A percentile compares a stretch with the other conserved stretches of the same genome.
Conservation (phyloP, 805 yeast species). For the Wickerhamomyces ciferrii region DNA sequence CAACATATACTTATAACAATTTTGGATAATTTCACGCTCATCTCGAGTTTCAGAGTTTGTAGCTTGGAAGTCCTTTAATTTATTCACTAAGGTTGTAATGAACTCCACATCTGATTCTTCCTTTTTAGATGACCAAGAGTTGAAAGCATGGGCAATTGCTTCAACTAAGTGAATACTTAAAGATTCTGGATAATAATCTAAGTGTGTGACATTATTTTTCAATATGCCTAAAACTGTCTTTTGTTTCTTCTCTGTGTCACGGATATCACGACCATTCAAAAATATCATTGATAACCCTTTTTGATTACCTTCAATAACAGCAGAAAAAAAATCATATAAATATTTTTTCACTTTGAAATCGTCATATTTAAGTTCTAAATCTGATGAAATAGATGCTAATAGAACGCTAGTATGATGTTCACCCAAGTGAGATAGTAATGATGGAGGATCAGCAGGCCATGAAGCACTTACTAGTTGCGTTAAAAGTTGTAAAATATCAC, state of each 20-base stretch:
- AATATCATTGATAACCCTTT: constrained; percentile 73
- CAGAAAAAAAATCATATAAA: constrained; percentile 58
- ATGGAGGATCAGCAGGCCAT: constrained; percentile 63
- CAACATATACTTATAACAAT: constrained; percentile 51
- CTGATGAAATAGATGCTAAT: constrained; percentile 52
- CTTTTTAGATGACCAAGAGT: constrained; percentile 68
- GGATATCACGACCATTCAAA: constrained; percentile 45
- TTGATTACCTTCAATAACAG: constrained; percentile 67
- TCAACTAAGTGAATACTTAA: constrained; percentile 67
- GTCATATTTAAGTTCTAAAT: constrained; percentile 53
- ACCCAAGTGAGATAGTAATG: constrained; percentile 78
- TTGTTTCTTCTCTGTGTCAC: constrained; percentile 12
- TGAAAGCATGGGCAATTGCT: constrained; percentile 68
- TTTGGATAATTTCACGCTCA: constrained; percentile 20
- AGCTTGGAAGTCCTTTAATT: constrained; percentile 27
- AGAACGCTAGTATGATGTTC: constrained; percentile 54
- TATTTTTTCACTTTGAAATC: constrained; percentile 47
- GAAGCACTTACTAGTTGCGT: constrained; percentile 50
- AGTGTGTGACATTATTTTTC: constrained; percentile 46
- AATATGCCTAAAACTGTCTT: constrained; percentile 49
- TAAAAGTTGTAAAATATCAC: constrained; percentile 47
- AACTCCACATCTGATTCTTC: constrained; percentile 31
- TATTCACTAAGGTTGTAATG: constrained; percentile 28
- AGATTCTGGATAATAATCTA: constrained; percentile 51
- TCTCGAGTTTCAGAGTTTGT: constrained; percentile 9